Percentiles rank a stretch among this genome's conserved stretches.
phyloP scores from a whole-genome alignment of 179 eudicot species.

The Nepenthes alata region DNA sequence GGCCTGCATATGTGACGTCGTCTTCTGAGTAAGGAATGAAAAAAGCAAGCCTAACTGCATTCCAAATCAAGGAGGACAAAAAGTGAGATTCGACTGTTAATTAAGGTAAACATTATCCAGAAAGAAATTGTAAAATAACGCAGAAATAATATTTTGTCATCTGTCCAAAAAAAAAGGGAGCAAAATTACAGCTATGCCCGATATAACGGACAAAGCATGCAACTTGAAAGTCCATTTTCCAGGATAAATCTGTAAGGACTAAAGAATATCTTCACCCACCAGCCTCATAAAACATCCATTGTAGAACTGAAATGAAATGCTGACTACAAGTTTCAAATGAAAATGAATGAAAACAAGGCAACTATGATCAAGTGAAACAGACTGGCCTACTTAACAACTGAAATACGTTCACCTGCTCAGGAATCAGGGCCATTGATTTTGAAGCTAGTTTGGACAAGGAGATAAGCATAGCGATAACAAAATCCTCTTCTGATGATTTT shows the following conservation, averaged over 20 bases:
- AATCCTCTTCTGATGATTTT: slow-evolving; percentile 44
- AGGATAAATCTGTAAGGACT: no score
- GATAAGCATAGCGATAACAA: slow-evolving; percentile 42
- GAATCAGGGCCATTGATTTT: slow-evolving; percentile 33
- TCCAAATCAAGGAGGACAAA: slow-evolving; percentile 3
- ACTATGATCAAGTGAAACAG: not conserved
- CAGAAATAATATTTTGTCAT: not conserved
- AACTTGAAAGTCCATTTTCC: not conserved
- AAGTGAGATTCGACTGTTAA: not conserved
- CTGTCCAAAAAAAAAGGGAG: not conserved
- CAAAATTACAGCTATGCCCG: not conserved
- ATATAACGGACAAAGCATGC: not conserved
- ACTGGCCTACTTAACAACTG: not conserved
- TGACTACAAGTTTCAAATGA: not conserved
- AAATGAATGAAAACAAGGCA: not conserved
- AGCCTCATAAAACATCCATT: not conserved
- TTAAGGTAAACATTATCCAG: not conserved
- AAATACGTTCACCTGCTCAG: slow-evolving; percentile 43
- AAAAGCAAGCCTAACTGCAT: slow-evolving; percentile 59
- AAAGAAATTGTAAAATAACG: no score
- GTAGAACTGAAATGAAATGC: not conserved
- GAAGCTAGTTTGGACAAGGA: slow-evolving; percentile 71
- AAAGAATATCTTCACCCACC: not conserved
- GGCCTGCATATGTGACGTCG: slow-evolving; percentile 33
- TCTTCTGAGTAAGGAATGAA: slow-evolving; percentile 33